Base-by-base conservation (phyloP, 2,329 filamentous ascomycete genomes). In the Sporothrix pseudoabietina region DNA sequence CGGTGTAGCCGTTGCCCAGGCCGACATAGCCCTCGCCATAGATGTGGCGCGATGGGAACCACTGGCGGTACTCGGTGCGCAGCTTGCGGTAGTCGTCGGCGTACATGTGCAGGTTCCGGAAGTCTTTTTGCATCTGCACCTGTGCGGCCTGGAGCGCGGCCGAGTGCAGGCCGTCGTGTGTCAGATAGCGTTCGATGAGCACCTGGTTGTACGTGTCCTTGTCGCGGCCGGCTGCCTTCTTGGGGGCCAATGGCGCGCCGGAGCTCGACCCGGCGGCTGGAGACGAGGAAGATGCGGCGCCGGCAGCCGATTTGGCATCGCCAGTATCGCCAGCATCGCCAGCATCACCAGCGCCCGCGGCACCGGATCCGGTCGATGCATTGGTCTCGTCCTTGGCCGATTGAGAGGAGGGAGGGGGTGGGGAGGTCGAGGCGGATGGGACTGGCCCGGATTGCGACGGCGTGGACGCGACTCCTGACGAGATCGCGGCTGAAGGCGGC, bases 1-100 rank as follows among this genome's bases (percentile, higher is more conserved):
- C 94, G 41, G 95, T 98, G 78, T 89, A 86, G 75, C 92, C 91
- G 84, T 98, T 98, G 76, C 93, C 95, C 79, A 92, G 97, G 61
- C 94, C 95, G 79, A 89, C 90, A 80, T 97, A 99, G 72, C 96
- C 96, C 77, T 86, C 89, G 82, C 86, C 92, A 83, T 85, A 94
- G 75, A 90, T 85, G 77, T 84, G 86, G 77, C 83, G 85, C 0
- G 88, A 84, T 3, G 87, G 85, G 73, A 89, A 90, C 79, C 82
- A 87, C 65, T 82, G 82, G 74, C 87, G 85, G 78, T 86, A 88
- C 9, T 88, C 85, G 75, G 81, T 84, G 75, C 87, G 84, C 63
- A 93, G 80, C 68, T 85, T 82, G 74, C 88, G 85, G 84, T 95
- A 94, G 79, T 93, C 90, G 74, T 91, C 87, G 74, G 90, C 87